These are phyloP conservation scores for Melanogaster broomeanus DNA, from an alignment of 768 basidiomycete genomes.

Conservation along the genomic window DNA sequence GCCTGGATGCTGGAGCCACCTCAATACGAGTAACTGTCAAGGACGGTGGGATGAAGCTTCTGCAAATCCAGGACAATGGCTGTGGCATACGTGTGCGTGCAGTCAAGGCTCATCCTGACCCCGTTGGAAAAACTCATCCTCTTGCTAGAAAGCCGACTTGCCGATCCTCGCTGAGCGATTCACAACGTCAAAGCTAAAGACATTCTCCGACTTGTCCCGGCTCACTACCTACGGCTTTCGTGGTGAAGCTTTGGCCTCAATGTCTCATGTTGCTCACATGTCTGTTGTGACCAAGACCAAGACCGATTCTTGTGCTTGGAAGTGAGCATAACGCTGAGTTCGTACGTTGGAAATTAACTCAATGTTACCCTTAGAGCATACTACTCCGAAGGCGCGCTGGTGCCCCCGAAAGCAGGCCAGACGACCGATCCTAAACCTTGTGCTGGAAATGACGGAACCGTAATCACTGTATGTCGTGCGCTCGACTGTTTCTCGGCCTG, in stretches of 20 bases:
- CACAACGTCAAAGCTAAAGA: conserved; percentile 90
- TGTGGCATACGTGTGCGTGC: conserved; percentile 83
- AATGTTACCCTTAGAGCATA: conserved; percentile 55
- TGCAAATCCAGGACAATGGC: conserved; percentile 97
- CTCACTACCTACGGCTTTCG: conserved; percentile 94
- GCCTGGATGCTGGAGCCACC: conserved; percentile 90
- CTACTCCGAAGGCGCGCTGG: conserved; percentile 78
- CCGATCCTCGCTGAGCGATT: conserved; percentile 92
- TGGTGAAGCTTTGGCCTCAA: conserved; percentile 94
- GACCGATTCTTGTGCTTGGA: conserved; percentile 85
- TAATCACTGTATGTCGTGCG: conserved; percentile 62
- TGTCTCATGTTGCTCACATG: conserved; percentile 91
- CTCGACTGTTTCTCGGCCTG: neutral
- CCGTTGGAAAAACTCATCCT: neutral
- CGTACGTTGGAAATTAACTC: neutral
- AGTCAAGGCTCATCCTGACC: neutral
- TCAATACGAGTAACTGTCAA: conserved; percentile 87
- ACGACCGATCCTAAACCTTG: conserved; percentile 81
- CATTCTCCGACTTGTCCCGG: conserved; percentile 82
- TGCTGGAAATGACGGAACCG: conserved; percentile 94
- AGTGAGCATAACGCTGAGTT: conserved; percentile 53
- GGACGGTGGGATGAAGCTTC: conserved; percentile 92
- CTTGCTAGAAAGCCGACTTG: conserved; percentile 75
- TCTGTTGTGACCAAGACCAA: conserved; percentile 90
- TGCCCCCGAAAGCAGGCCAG: conserved; percentile 69